These are phyloP conservation scores for Penicillium waksmanii DNA, from an alignment of 495 filamentous ascomycete species.

Conservation along the genomic window DNA sequence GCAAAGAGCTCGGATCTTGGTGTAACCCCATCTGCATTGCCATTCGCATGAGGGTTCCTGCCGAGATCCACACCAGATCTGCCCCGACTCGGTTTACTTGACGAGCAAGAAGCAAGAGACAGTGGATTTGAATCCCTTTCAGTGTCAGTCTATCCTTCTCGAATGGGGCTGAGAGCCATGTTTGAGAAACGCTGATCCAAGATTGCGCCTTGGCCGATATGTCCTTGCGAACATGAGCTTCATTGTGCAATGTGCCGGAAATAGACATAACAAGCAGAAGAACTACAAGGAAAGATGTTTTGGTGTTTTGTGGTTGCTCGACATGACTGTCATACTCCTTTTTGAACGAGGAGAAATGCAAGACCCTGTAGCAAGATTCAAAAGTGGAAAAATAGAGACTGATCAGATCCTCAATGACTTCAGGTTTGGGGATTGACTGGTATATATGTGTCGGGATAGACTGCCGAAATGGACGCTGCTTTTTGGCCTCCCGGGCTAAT, in stretches of 20 bases:
- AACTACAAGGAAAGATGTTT: slow-evolving; percentile 33
- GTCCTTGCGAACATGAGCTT: slow-evolving; percentile 25
- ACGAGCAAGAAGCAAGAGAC: slow-evolving; percentile 52
- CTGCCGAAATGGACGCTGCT: slow-evolving; percentile 24
- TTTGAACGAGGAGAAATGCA: slow-evolving; percentile 49
- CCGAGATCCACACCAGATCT: slow-evolving; percentile 56
- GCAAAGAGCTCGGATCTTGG: slow-evolving; percentile 55
- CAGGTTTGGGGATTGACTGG: slow-evolving; percentile 26
- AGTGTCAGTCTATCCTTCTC: slow-evolving; percentile 52
- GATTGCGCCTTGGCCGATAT: slow-evolving; percentile 24
- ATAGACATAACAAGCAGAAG: slow-evolving; percentile 52
- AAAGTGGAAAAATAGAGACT: slow-evolving; percentile 46
- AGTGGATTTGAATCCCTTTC: slow-evolving; percentile 51
- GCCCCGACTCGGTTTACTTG: slow-evolving; percentile 49
- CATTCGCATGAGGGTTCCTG: slow-evolving; percentile 52
- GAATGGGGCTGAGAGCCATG: slow-evolving; percentile 54
- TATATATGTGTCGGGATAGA: slow-evolving; percentile 25
- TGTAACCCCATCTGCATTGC: slow-evolving; percentile 61
- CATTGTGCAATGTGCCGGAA: slow-evolving; percentile 38
- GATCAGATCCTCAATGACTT: slow-evolving; percentile 45
- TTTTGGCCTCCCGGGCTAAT: slow-evolving; percentile 30
- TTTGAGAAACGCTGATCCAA: slow-evolving; percentile 54
- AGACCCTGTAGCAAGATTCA: slow-evolving; percentile 52
- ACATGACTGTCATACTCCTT: slow-evolving; percentile 48
- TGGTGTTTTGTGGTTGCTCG: slow-evolving; percentile 36